Conservation (phyloP, 1,284 basidiomycete genomes). For the Boletellus deceptivus region DNA sequence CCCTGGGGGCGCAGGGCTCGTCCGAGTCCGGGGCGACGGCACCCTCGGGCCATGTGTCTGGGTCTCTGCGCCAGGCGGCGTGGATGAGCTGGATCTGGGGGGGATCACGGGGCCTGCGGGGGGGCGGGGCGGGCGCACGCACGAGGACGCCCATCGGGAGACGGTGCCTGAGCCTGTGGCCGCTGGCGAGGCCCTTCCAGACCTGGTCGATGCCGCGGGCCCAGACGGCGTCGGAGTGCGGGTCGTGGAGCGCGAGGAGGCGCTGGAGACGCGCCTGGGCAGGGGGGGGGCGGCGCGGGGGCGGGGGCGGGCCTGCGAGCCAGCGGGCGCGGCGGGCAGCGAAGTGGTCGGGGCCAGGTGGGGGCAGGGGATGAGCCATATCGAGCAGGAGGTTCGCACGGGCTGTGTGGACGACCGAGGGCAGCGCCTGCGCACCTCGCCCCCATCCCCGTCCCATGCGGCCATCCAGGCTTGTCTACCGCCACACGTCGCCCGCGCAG, state of each 20-base stretch:
- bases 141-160: constrained; percentile 65
- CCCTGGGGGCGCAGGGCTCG: constrained; percentile 28
- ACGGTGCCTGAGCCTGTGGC: constrained; percentile 53
- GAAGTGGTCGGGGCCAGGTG: constrained; percentile 63
- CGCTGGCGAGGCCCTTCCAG: constrained; percentile 59
- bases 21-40: constrained; percentile 57
- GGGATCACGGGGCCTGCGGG: constrained; percentile 9
- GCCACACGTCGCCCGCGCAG: constrained; percentile 55
- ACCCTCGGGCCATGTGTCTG: constrained; percentile 66
- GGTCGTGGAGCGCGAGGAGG: constrained; percentile 46
- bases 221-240: constrained; percentile 56
- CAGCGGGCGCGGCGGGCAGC: constrained; percentile 59
- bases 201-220: constrained; percentile 54
- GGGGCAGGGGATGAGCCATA: constrained; percentile 42
- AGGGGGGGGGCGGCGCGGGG: constrained; percentile 26
- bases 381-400: constrained; percentile 25
- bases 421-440: background rate
- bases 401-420: background rate
- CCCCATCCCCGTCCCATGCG: constrained; percentile 15
- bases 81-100: constrained; percentile 66
- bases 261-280: constrained; percentile 52
- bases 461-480: constrained; percentile 48
- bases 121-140: constrained; percentile 30
- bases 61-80: constrained; percentile 69
- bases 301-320: constrained; percentile 37